Conservation (phyloP, 2,329 filamentous ascomycete genomes). For the Sporothrix globosa region DNA sequence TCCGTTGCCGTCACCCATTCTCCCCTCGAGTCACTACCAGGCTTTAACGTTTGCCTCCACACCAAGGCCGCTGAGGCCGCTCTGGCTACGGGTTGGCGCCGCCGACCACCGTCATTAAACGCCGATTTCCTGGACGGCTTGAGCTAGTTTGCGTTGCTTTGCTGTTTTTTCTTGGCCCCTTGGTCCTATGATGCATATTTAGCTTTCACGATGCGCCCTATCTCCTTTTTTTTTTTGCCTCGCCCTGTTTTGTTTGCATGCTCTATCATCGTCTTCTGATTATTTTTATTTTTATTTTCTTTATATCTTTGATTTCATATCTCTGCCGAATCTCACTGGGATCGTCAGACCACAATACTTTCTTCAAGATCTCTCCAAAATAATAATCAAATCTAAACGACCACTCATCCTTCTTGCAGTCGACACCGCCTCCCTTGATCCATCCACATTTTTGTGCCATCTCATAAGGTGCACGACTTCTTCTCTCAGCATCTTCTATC, state of each 20-base stretch:
- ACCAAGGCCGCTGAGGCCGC: background rate
- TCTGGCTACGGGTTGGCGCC: background rate
- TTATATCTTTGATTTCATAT: background rate
- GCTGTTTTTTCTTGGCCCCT: constrained; percentile 1
- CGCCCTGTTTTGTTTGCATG: background rate
- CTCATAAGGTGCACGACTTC: background rate
- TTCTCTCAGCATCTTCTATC: background rate
- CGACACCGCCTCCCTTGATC: background rate
- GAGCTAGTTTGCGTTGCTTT: background rate
- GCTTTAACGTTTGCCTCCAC: background rate
- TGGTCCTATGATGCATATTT: constrained; percentile 4
- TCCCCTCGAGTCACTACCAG: background rate
- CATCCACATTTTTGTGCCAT: background rate
- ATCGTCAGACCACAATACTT: background rate
- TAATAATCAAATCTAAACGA: constrained; percentile 2
- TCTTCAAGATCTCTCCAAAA: background rate
- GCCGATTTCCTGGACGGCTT: constrained; percentile 1
- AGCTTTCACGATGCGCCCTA: constrained; percentile 12
- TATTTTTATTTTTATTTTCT: background rate
- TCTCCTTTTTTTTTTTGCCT: background rate
- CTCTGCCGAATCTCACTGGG: background rate
- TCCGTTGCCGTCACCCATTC: background rate
- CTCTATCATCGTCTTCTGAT: background rate
- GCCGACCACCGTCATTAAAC: constrained; percentile 27
- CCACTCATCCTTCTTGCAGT: background rate